phyloP scores from a whole-genome alignment of 2,329 filamentous ascomycete genomes.

The Colletotrichum australisinense region DNA sequence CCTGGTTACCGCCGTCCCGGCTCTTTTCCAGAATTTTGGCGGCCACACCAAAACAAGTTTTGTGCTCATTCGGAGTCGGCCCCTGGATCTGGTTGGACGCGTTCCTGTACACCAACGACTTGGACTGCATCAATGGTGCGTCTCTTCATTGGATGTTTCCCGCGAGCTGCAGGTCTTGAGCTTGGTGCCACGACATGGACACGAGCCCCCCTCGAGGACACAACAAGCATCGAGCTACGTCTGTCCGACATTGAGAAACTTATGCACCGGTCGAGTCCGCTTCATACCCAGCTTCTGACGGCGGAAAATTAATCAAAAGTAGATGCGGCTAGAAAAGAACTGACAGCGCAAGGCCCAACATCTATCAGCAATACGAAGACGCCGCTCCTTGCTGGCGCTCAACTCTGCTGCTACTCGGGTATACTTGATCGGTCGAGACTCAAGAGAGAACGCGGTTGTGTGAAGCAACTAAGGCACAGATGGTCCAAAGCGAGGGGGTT shows the following conservation, averaged over 20 bases:
- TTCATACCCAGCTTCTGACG: not conserved
- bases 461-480: not conserved
- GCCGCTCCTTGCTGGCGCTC: not conserved
- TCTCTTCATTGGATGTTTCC: slow-evolving; percentile 18
- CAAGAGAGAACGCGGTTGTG: not conserved
- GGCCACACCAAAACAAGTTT: slow-evolving; percentile 32
- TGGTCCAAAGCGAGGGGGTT: not conserved
- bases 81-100: slow-evolving; percentile 25
- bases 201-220: slow-evolving; percentile 28
- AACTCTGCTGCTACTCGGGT: not conserved
- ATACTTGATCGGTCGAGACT: not conserved
- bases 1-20: not conserved
- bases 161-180: slow-evolving; percentile 14
- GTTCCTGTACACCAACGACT: slow-evolving; percentile 31
- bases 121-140: slow-evolving; percentile 12
- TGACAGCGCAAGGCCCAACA: not conserved
- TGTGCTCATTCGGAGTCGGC: slow-evolving; percentile 1
- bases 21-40: not conserved
- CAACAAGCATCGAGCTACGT: slow-evolving; percentile 1
- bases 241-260: slow-evolving; percentile 11
- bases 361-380: slow-evolving; percentile 6
- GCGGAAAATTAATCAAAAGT: not conserved
- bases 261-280: not conserved
- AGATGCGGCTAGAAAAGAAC: slow-evolving; percentile 6
- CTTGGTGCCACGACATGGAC: slow-evolving; percentile 30